A percentile compares a stretch with the other conserved stretches of the same genome.
Evolutionary conservation across 176 grass and related monocot species (phyloP).

Genomic region (Lolium perenne): DNA sequence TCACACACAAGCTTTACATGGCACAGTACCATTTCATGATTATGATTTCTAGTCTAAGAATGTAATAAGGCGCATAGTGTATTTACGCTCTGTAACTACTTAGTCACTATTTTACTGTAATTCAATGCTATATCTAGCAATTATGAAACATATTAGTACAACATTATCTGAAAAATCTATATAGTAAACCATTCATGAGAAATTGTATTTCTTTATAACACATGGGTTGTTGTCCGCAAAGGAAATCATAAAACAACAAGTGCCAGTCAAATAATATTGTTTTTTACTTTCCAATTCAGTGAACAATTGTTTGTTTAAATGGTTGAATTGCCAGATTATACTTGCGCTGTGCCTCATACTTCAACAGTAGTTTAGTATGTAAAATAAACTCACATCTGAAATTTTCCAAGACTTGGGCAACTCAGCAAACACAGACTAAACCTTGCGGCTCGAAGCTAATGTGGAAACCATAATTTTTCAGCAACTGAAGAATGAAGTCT

Average conservation of each 20-base stretch:
- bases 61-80: no score
- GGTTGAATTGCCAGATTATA: not conserved
- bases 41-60: no score
- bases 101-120: no score
- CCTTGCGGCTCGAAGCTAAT: slow-evolving; percentile 80
- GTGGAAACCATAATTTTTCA: slow-evolving; percentile 67
- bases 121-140: no score
- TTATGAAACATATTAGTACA: slow-evolving; percentile 9
- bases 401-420: slow-evolving; percentile 65
- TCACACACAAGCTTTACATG: no score
- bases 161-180: not conserved
- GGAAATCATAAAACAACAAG: not conserved
- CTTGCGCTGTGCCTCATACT: not conserved
- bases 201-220: not conserved
- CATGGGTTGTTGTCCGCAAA: not conserved
- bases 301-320: slow-evolving; percentile 10
- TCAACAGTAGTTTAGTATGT: not conserved
- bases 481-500: slow-evolving; percentile 73
- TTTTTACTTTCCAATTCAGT: not conserved
- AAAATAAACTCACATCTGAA: slow-evolving; percentile 72
- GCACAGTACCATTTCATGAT: no score
- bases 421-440: slow-evolving; percentile 73
- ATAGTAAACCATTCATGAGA: not conserved
- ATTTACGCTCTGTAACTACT: no score
- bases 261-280: not conserved